Evolutionary conservation across 768 basidiomycete genomes (phyloP).

Genomic region (Suillus luteus): DNA sequence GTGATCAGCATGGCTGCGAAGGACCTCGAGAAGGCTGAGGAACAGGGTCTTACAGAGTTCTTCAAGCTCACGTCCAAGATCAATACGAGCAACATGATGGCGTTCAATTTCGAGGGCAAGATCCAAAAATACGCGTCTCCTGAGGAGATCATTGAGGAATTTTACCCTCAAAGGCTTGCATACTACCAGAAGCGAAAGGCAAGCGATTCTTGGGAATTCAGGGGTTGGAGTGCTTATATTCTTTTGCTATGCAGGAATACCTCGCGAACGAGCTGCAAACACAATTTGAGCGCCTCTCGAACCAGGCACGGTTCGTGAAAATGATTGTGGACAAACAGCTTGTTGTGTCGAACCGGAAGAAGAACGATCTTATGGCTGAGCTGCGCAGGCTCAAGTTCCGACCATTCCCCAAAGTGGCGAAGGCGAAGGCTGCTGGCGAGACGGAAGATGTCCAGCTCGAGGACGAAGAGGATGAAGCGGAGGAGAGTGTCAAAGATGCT

Average conservation of each 20-base stretch:
- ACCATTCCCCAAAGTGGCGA: slow-evolving; percentile 83
- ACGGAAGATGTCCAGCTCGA: slow-evolving; percentile 60
- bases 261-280: slow-evolving; percentile 80
- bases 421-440: slow-evolving; percentile 56
- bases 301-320: slow-evolving; percentile 95
- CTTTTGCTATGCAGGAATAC: slow-evolving; percentile 58
- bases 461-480: slow-evolving; percentile 50
- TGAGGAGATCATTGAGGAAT: slow-evolving; percentile 92
- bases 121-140: slow-evolving; percentile 90
- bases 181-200: slow-evolving; percentile 98
- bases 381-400: slow-evolving; percentile 82
- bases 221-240: background rate
- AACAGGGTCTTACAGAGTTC: slow-evolving; percentile 85
- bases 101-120: slow-evolving; percentile 95
- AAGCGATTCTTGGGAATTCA: background rate
- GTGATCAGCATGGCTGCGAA: slow-evolving; percentile 77
- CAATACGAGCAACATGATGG: slow-evolving; percentile 96
- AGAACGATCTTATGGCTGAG: slow-evolving; percentile 81
- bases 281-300: slow-evolving; percentile 81
- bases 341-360: slow-evolving; percentile 84
- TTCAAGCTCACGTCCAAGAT: slow-evolving; percentile 89
- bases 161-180: slow-evolving; percentile 84
- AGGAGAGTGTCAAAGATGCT: slow-evolving; percentile 44
- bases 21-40: slow-evolving; percentile 84
- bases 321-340: slow-evolving; percentile 92